These are phyloP conservation scores for Neopestalotiopsis sp. DNA, from an alignment of 2,329 filamentous ascomycete genomes.

Conservation along the genomic window DNA sequence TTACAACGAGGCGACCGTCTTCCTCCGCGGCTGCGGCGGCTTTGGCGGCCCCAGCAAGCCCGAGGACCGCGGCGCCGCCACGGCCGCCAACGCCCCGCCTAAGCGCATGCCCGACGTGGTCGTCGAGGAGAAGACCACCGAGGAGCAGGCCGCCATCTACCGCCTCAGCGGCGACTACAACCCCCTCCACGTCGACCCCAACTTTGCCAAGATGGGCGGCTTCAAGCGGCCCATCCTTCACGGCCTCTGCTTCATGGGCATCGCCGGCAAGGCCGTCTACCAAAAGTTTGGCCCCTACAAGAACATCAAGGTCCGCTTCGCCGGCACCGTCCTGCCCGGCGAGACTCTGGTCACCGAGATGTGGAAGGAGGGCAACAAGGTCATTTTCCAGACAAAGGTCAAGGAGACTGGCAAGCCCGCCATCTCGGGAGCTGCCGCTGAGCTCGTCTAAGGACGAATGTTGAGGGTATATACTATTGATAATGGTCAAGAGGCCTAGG, in stretches of 20 bases:
- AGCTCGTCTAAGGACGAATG: slow-evolving; percentile 53
- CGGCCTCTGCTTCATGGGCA: slow-evolving; percentile 94
- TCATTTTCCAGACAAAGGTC: slow-evolving; percentile 86
- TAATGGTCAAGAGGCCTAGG: neutral
- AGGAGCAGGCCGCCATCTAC: slow-evolving; percentile 94
- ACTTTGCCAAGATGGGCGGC: slow-evolving; percentile 92
- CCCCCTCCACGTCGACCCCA: slow-evolving; percentile 93
- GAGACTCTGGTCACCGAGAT: slow-evolving; percentile 93
- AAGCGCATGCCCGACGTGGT: slow-evolving; percentile 79
- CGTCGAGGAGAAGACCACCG: slow-evolving; percentile 83
- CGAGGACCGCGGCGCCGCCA: slow-evolving; percentile 78
- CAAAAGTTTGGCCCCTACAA: slow-evolving; percentile 82
- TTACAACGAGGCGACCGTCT: slow-evolving; percentile 95
- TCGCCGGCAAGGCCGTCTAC: slow-evolving; percentile 89
- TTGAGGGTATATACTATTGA: neutral
- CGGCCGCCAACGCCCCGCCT: slow-evolving; percentile 79
- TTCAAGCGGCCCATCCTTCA: slow-evolving; percentile 96
- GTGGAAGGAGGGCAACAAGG: slow-evolving; percentile 84
- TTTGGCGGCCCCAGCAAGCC: slow-evolving; percentile 86
- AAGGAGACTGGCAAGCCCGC: slow-evolving; percentile 92
- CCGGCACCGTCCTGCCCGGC: slow-evolving; percentile 82
- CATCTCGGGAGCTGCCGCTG: slow-evolving; percentile 80
- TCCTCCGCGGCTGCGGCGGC: slow-evolving; percentile 88
- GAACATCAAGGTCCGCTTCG: slow-evolving; percentile 93
- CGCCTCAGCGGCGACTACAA: slow-evolving; percentile 94